These are phyloP conservation scores for Didymella arachidicola DNA, from an alignment of 2,329 filamentous ascomycete species.

Conservation along the genomic window DNA sequence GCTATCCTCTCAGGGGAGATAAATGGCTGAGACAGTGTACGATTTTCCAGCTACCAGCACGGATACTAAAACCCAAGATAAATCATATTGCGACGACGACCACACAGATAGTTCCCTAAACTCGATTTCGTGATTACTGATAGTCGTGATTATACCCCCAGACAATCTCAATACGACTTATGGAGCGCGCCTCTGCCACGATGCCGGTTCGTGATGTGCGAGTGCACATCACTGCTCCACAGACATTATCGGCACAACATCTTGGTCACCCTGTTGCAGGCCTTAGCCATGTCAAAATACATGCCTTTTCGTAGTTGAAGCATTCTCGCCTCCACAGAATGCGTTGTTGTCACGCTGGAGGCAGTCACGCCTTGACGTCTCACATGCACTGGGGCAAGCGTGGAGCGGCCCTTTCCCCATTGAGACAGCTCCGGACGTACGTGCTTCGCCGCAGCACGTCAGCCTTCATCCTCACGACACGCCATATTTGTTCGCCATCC, in stretches of 20 bases:
- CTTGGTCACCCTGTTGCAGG: neutral
- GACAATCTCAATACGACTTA: neutral
- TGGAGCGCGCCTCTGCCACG: neutral
- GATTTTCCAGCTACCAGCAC: no score
- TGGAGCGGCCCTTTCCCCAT: constrained; percentile 17
- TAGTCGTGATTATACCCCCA: neutral
- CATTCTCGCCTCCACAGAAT: neutral
- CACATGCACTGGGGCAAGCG: constrained; percentile 8
- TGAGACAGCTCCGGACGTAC: constrained; percentile 16
- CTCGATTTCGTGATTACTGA: neutral
- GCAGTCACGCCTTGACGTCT: constrained; percentile 1
- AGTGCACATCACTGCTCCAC: neutral
- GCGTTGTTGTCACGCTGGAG: neutral
- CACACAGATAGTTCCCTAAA: no score
- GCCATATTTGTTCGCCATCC: neutral
- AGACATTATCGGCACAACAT: neutral
- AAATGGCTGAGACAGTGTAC: no score
- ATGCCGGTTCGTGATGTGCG: neutral
- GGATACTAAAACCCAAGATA: no score
- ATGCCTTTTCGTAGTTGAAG: neutral
- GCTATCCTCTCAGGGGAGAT: no score
- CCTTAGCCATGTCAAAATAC: neutral
- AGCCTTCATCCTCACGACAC: constrained; percentile 2
- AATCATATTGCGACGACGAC: no score
- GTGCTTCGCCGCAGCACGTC: constrained; percentile 14